phyloP scores from a whole-genome alignment of 1,139 yeast species.

The Eremothecium sinecaudum region DNA sequence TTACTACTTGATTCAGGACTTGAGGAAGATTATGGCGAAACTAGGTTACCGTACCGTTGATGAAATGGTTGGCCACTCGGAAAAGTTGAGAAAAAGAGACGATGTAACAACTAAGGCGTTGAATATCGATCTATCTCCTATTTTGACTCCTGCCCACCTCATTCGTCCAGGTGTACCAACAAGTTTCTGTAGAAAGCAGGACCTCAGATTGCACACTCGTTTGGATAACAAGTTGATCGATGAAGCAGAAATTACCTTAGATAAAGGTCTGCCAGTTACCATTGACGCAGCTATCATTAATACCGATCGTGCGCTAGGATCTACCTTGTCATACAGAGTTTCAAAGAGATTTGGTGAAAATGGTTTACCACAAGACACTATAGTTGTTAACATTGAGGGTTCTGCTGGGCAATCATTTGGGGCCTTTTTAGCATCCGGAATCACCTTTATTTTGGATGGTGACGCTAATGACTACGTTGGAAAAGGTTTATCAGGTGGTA shows the following conservation, averaged over 20 bases:
- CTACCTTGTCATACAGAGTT: constrained; percentile 87
- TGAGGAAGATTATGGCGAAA: constrained; percentile 86
- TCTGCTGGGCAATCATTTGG: constrained; percentile 99
- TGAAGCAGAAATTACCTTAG: constrained; percentile 88
- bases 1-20: constrained; percentile 87
- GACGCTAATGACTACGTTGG: constrained; percentile 98
- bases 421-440: constrained; percentile 93
- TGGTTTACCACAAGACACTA: constrained; percentile 92
- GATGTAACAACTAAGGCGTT: constrained; percentile 87
- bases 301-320: constrained; percentile 93
- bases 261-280: constrained; percentile 88
- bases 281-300: constrained; percentile 88
- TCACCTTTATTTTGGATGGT: constrained; percentile 91
- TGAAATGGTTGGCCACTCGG: constrained; percentile 98
- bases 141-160: constrained; percentile 92
- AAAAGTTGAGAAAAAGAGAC: constrained; percentile 75
- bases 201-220: constrained; percentile 85
- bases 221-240: constrained; percentile 92
- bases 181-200: constrained; percentile 86
- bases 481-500: constrained; percentile 94
- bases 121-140: constrained; percentile 83
- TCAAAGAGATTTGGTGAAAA: constrained; percentile 88
- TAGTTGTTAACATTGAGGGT: constrained; percentile 83
- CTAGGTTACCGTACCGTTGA: constrained; percentile 92
- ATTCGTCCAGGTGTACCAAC: constrained; percentile 98